phyloP scores from a whole-genome alignment of 2,329 filamentous ascomycete species.

The Fusarium sulawesiense region DNA sequence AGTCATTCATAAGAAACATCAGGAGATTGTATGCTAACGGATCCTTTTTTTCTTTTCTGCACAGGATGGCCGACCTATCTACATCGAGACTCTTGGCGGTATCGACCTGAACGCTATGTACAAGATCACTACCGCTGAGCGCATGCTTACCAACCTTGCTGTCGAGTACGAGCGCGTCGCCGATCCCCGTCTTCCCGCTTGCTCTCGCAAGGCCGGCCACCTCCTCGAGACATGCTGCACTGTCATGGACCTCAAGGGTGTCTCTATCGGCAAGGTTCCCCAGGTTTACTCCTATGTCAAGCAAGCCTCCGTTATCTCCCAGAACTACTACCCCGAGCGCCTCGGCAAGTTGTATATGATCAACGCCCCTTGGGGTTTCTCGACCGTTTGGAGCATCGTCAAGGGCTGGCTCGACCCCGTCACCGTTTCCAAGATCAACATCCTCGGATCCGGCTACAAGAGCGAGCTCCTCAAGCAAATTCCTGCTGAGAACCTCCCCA shows the following conservation, averaged over 20 bases:
- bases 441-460: constrained; percentile 85
- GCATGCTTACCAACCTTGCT: constrained; percentile 96
- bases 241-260: constrained; percentile 97
- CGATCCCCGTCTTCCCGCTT: constrained; percentile 92
- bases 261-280: constrained; percentile 82
- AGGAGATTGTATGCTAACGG: constrained; percentile 23
- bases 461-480: constrained; percentile 86
- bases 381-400: constrained; percentile 83
- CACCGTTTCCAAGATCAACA: constrained; percentile 94
- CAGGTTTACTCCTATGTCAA: constrained; percentile 91
- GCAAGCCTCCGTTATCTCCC: constrained; percentile 87
- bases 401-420: constrained; percentile 97
- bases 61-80: constrained; percentile 94
- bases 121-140: constrained; percentile 91
- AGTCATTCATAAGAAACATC: constrained; percentile 1
- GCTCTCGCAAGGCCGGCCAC: constrained; percentile 88
- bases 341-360: constrained; percentile 96
- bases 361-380: constrained; percentile 98
- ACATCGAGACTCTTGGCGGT: constrained; percentile 95
- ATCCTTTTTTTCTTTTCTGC: constrained; percentile 33
- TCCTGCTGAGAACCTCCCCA: constrained; percentile 88
- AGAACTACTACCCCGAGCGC: constrained; percentile 99
- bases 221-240: constrained; percentile 98
- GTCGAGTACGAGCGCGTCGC: constrained; percentile 97
- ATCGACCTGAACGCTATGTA: constrained; percentile 91